Percentiles rank a stretch among this genome's conserved stretches.
Conservation (phyloP, 805 yeast species). For the Aciculoconidium aculeatum region DNA sequence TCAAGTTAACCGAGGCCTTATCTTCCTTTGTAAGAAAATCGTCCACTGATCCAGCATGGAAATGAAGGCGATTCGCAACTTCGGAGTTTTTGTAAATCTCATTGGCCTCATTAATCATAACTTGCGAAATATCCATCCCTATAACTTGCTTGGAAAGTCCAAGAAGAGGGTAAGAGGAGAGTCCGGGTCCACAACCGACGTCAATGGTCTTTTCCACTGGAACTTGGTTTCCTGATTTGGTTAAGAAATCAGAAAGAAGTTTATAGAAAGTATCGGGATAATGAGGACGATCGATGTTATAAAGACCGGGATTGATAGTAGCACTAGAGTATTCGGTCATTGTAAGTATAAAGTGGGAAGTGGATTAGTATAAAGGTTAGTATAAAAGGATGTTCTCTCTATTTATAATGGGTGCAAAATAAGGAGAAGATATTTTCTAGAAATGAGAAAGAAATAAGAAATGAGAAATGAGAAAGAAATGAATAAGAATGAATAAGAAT, state of each 20-base stretch:
- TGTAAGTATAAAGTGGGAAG: no score
- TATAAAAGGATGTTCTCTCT: no score
- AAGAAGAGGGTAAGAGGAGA: constrained; percentile 42
- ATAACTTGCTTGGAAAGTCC: constrained; percentile 30
- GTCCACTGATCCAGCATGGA: constrained; percentile 29
- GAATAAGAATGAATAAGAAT: no score
- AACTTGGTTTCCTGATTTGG: no score
- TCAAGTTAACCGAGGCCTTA: constrained; percentile 21
- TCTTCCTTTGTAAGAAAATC: constrained; percentile 9
- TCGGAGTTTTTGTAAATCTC: constrained; percentile 14
- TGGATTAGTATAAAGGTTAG: no score
- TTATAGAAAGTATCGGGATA: constrained; percentile 36
- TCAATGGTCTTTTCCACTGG: constrained; percentile 25
- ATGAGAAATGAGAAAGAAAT: no score
- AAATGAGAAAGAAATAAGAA: no score
- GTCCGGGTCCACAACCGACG: constrained; percentile 53
- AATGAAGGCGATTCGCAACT: constrained; percentile 22
- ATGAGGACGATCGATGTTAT: constrained; percentile 35
- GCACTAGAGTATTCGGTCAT: no score
- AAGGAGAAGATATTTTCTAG: no score
- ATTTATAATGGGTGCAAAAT: no score
- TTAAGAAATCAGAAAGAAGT: no score
- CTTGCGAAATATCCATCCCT: constrained; percentile 43
- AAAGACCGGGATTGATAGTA: no score
- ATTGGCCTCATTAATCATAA: constrained; percentile 42